Evolutionary conservation across 164 flowering plant genomes (phyloP).

Genomic region (Magnolia changhungtana): DNA sequence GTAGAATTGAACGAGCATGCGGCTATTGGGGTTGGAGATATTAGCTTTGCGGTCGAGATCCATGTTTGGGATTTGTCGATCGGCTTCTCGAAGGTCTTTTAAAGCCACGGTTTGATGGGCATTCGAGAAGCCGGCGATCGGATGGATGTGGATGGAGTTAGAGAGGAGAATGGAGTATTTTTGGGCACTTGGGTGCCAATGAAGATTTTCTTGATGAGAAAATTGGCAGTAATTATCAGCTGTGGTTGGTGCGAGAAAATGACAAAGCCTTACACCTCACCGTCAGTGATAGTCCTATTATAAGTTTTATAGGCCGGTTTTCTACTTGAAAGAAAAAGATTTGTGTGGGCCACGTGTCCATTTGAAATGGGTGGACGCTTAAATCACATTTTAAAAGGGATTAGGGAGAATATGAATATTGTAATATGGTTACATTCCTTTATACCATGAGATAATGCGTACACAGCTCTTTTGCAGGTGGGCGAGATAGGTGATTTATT

Average conservation of each 20-base stretch:
- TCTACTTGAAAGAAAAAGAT: too few species aligned
- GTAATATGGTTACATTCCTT: too few species aligned
- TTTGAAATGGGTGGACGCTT: too few species aligned
- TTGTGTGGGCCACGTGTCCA: too few species aligned
- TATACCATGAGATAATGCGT: too few species aligned
- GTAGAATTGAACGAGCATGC: neutral
- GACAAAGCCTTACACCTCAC: conserved; percentile 5
- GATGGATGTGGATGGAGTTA: neutral
- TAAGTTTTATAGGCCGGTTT: neutral
- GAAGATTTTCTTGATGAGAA: neutral
- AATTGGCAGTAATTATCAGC: neutral
- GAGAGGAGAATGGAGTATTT: neutral
- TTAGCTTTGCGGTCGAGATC: neutral
- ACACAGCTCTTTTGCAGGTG: too few species aligned
- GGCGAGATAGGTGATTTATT: too few species aligned
- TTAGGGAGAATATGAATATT: too few species aligned
- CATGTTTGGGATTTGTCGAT: neutral
- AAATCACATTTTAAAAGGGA: too few species aligned
- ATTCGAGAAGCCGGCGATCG: neutral
- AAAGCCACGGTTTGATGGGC: conserved; percentile 1
- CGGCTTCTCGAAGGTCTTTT: neutral
- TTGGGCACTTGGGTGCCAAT: neutral
- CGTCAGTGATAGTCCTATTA: neutral
- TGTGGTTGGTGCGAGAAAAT: neutral
- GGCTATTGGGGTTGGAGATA: neutral